Evolutionary conservation across 139 green algal genomes (phyloP), one percentile per base, ranked within the genome.

Genomic region (Chlorella vulgaris): DNA sequence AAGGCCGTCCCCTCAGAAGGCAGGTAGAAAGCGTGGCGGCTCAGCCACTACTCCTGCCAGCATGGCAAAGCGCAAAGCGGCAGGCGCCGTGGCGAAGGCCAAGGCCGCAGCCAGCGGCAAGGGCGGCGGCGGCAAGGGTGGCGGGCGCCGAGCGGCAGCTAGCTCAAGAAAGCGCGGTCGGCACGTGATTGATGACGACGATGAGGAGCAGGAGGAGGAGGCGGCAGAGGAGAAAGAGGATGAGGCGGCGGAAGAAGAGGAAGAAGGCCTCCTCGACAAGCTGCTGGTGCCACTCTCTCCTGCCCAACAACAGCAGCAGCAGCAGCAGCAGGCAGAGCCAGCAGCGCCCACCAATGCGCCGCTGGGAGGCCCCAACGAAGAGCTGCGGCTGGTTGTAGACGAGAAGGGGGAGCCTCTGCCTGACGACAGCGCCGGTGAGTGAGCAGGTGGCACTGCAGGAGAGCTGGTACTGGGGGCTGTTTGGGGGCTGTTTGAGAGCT

Each of bases 361-460:
- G n/a, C 40, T 15, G 1, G 65, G 21, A 28, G 84, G 84, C 15
- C 74, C 80, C 6, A 47, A 78, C 38, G 76, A 86, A 69, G 75
- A 74, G 10, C 55, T 88, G 62, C 21, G 76, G 22, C 36, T 88
- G 39, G 18, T 55, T 10, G 80, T 31, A 1, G 61, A 75, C 15
- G 60, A 69, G 62, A 73, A 85, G 53, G 83, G 65, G 18, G 31
- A 69, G 55, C 33, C 62, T 4, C 10, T n/a, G 62, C 62, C 62
- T 18, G 62, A 69, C 4, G 65, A 42, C 65, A 18, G 15, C 61
- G n/a, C n/a, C n/a, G n/a, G n/a, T n/a, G n/a, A n/a, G n/a, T n/a
- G n/a, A n/a, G n/a, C 58, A n/a, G 21, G 58, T 65, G 24, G 19
- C 18, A n/a, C 67, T 33, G 7, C 36, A 29, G 8, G 53, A 10